A percentile compares a stretch with the other conserved stretches of the same genome.
Evolutionary conservation across 202 grass and related monocot genomes (phyloP).

Genomic region (Cymbopogon flexuosus): DNA sequence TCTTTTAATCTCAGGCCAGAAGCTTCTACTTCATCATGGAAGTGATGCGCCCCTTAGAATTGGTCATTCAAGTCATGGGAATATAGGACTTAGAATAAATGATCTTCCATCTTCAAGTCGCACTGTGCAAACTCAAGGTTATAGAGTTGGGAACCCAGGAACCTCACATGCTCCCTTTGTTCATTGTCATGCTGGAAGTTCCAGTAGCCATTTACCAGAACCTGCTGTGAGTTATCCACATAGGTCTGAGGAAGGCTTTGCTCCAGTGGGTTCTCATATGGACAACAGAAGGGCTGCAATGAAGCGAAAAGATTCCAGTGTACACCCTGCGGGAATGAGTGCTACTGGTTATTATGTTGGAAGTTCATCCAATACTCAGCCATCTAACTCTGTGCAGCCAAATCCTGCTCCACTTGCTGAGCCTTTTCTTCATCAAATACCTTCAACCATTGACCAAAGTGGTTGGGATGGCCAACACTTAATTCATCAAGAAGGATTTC

Average conservation of each 20-base stretch:
- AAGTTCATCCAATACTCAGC: conserved; percentile 52
- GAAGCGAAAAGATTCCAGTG: conserved; percentile 44
- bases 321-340: conserved; percentile 17
- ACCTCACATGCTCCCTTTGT: conserved; percentile 29
- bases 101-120: conserved; percentile 38
- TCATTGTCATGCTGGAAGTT: conserved; percentile 34
- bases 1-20: conserved; percentile 45
- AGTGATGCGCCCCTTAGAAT: conserved; percentile 35
- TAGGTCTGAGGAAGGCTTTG: conserved; percentile 28
- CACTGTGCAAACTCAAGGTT: background rate
- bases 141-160: conserved; percentile 26
- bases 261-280: conserved; percentile 27
- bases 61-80: conserved; percentile 10
- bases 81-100: conserved; percentile 29
- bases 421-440: conserved; percentile 19
- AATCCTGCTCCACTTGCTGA: conserved; percentile 29
- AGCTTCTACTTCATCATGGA: conserved; percentile 31
- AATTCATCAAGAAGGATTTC: conserved; percentile 43
- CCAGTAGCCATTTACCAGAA: conserved; percentile 18
- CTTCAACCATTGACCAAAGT: conserved; percentile 32
- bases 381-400: conserved; percentile 32
- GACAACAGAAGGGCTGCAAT: conserved; percentile 35
- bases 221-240: conserved; percentile 30
- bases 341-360: conserved; percentile 34
- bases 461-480: conserved; percentile 29